phyloP scores from a whole-genome alignment of 75 land plant species.

The Cunninghamia lanceolata region DNA sequence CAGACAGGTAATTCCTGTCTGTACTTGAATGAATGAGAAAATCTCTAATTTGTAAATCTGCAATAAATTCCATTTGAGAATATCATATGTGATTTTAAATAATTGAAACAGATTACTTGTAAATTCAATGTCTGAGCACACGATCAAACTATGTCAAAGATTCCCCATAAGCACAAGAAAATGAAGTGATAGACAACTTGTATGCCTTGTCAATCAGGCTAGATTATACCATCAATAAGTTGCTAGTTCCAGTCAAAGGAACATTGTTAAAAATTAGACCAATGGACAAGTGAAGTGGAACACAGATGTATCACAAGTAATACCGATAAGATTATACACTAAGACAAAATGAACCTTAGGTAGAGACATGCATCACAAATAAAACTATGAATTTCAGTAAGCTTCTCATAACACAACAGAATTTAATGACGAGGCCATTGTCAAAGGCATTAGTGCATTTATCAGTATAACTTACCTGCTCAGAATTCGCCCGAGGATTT shows the following conservation, averaged over 20 bases:
- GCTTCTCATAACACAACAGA: not conserved
- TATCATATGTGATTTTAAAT: not conserved
- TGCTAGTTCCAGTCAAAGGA: not conserved
- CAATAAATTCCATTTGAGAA: not conserved
- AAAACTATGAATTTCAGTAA: not conserved
- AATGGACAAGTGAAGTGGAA: not conserved
- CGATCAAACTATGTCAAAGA: not conserved
- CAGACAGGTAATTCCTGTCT: not conserved
- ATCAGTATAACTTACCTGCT: constrained; percentile 57
- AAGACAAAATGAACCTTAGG: not conserved
- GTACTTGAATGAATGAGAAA: not conserved
- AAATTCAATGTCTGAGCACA: not conserved
- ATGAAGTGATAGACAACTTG: not conserved
- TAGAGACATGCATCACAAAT: not conserved
- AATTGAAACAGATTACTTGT: not conserved
- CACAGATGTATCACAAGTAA: not conserved
- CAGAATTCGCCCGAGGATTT: constrained; percentile 68
- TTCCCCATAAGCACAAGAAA: not conserved
- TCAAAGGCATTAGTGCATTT: constrained; percentile 2
- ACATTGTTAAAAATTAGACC: not conserved
- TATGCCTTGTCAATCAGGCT: not conserved
- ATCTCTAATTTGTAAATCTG: not conserved
- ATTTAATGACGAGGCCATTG: not conserved
- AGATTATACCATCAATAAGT: not conserved
- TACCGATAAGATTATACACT: not conserved